A percentile compares a stretch with the other conserved stretches of the same genome.
These are phyloP conservation scores for Cylindrotheca closterium DNA, from an alignment of 108 stramenopile genomes.

Conservation along the genomic window DNA sequence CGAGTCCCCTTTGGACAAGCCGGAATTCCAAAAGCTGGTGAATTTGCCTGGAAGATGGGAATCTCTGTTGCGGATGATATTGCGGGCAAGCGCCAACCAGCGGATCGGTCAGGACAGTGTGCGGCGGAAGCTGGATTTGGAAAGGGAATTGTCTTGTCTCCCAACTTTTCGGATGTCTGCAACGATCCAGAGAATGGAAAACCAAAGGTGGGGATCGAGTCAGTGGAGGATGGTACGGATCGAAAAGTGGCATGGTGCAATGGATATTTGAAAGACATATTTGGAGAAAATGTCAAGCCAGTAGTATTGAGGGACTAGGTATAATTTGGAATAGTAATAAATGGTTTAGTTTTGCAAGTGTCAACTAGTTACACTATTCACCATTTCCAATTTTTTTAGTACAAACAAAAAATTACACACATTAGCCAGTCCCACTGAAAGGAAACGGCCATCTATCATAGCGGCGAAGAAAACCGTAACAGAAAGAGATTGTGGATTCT, in stretches of 20 bases:
- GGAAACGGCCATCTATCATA: too few species aligned
- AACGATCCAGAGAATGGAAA: background rate
- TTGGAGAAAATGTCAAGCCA: background rate
- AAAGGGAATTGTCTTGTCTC: background rate
- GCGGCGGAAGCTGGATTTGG: background rate
- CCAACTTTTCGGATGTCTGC: background rate
- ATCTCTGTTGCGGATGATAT: background rate
- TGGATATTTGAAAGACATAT: background rate
- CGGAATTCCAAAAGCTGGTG: background rate
- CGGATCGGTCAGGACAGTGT: background rate
- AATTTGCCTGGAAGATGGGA: background rate
- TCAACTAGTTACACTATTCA: too few species aligned
- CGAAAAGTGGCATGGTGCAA: background rate
- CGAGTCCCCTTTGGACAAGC: background rate
- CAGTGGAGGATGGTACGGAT: background rate
- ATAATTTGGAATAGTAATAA: too few species aligned
- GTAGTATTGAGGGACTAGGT: background rate
- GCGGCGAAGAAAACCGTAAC: too few species aligned
- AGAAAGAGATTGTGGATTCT: too few species aligned
- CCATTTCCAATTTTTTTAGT: too few species aligned
- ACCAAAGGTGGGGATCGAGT: background rate
- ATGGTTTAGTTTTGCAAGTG: too few species aligned
- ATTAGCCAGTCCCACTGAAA: too few species aligned
- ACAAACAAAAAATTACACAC: too few species aligned
- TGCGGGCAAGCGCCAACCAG: background rate